Percentiles rank a stretch among this genome's conserved stretches.
phyloP scores from a whole-genome alignment of 1,284 basidiomycete species.

The Amylostereum chailletii region DNA sequence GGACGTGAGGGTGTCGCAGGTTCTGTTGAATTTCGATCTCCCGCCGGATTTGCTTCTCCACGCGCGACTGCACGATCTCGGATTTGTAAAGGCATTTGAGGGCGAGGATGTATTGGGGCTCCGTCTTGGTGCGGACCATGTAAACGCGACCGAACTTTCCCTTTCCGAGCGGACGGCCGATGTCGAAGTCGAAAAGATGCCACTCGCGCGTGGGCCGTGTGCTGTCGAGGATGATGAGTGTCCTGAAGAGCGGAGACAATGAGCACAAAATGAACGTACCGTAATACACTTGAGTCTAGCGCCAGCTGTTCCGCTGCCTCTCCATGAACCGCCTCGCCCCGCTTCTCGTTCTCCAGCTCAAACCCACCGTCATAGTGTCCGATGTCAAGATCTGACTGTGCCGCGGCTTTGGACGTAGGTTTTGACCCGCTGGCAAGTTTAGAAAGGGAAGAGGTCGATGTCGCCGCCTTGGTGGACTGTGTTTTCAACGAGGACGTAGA shows the following conservation, averaged over 20 bases:
- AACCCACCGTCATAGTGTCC: constrained; percentile 84
- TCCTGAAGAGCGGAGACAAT: constrained; percentile 1
- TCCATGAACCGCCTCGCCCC: constrained; percentile 53
- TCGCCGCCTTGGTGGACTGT: constrained; percentile 3
- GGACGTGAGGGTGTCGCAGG: constrained; percentile 90
- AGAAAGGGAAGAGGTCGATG: constrained; percentile 6
- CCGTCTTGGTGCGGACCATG: constrained; percentile 89
- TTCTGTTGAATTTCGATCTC: constrained; percentile 99
- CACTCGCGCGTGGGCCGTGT: constrained; percentile 72
- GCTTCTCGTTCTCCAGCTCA: constrained; percentile 68
- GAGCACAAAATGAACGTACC: constrained; percentile 32
- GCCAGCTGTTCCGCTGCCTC: constrained; percentile 71
- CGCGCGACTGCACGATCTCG: constrained; percentile 81
- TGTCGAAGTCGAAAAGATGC: constrained; percentile 84
- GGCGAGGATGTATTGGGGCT: constrained; percentile 90
- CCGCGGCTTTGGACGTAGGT: constrained; percentile 2
- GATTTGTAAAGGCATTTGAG: constrained; percentile 98
- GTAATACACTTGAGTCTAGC: constrained; percentile 63
- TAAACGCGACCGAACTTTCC: constrained; percentile 99
- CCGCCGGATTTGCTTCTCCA: constrained; percentile 90
- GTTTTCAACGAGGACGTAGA: constrained; percentile 9
- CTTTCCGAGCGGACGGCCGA: constrained; percentile 93
- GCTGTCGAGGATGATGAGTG: constrained; percentile 23
- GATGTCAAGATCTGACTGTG: constrained; percentile 43
- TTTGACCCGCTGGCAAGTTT: constrained; percentile 3